These are phyloP conservation scores for Candida tropicalis DNA, from an alignment of 1,139 yeast genomes.

Conservation along the genomic window DNA sequence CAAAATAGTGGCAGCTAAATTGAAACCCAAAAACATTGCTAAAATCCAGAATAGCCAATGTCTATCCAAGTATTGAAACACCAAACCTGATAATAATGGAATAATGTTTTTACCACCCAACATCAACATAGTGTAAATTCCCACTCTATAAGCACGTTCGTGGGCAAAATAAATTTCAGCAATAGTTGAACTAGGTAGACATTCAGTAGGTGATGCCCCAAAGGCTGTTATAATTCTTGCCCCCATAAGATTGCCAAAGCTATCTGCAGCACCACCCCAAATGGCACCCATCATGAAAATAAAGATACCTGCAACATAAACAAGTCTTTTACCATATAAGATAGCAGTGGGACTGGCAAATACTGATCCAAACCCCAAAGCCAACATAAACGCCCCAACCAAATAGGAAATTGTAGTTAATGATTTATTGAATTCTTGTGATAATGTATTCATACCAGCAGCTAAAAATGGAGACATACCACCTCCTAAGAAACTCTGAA, in stretches of 20 bases:
- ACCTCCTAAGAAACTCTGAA: slow-evolving; percentile 62
- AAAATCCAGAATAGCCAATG: slow-evolving; percentile 68
- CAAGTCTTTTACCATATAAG: slow-evolving; percentile 61
- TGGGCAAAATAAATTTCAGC: slow-evolving; percentile 68
- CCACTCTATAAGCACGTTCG: slow-evolving; percentile 66
- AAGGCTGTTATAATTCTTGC: slow-evolving; percentile 61
- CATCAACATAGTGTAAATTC: slow-evolving; percentile 60
- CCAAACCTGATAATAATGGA: slow-evolving; percentile 58
- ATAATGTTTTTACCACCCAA: slow-evolving; percentile 65
- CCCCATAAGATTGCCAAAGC: slow-evolving; percentile 55
- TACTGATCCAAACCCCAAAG: slow-evolving; percentile 60
- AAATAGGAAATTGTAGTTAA: slow-evolving; percentile 51
- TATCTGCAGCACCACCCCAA: slow-evolving; percentile 54
- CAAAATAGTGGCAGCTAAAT: slow-evolving; percentile 47
- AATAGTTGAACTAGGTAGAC: slow-evolving; percentile 61
- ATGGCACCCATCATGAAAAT: slow-evolving; percentile 55
- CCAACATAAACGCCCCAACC: slow-evolving; percentile 63
- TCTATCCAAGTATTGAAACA: slow-evolving; percentile 51
- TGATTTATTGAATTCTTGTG: slow-evolving; percentile 45
- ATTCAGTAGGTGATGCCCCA: slow-evolving; percentile 65
- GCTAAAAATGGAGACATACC: slow-evolving; percentile 67
- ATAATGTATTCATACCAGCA: slow-evolving; percentile 51
- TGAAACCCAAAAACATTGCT: slow-evolving; percentile 53
- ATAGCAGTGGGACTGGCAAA: slow-evolving; percentile 61
- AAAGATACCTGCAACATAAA: slow-evolving; percentile 52